Base-by-base conservation (phyloP, 345 rosid genomes). In the Atalantia buxifolia region DNA sequence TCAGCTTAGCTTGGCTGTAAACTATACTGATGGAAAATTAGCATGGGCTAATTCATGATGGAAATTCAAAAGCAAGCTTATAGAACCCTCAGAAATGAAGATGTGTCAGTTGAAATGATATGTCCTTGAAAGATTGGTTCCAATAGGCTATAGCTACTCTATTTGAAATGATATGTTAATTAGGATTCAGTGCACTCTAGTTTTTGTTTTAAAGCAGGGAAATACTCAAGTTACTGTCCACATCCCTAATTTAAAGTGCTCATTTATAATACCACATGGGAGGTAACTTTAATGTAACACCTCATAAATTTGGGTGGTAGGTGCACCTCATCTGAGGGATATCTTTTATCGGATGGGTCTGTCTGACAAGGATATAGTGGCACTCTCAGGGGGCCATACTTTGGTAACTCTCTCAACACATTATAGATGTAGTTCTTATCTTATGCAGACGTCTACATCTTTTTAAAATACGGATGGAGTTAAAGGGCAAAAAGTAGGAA, bases 291-390 rank as follows among this genome's bases (percentile, higher is more conserved):
- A 50, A 64, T 5, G 9, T 55, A 2, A 48, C 8, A 8, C 76
- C 14, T 70, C 79, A 53, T 72, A 65, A 33, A 74, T 78, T 64
- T 71, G 77, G 27, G 21, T 66, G 79, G 45, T 72, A 95, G 99
- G 97, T 71, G 80, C 86, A 35, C 80, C 86, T 59, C 98, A 93
- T 89, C 86, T 92, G 50, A 91, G 88, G 85, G 95, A 92, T 75
- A 81, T 96, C 79, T 96, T 96, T 74, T 86, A 91, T 78, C 90
- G 97, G 60, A 96, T 96, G 98, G 98, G 97, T 62, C 78, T 93
- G 19, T 87, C 95, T 38, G 95, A 92, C 86, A 91, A 90, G 85
- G 98, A 95, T 73, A 92, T 92, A 48, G 97, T 95, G 70, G 98
- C 95, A 48, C 87, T 91, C 40, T 89, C 90, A 42, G 90, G 88